Evolutionary conservation across 305 asterid genomes (phyloP).

Genomic region (Coffea humblotiana): DNA sequence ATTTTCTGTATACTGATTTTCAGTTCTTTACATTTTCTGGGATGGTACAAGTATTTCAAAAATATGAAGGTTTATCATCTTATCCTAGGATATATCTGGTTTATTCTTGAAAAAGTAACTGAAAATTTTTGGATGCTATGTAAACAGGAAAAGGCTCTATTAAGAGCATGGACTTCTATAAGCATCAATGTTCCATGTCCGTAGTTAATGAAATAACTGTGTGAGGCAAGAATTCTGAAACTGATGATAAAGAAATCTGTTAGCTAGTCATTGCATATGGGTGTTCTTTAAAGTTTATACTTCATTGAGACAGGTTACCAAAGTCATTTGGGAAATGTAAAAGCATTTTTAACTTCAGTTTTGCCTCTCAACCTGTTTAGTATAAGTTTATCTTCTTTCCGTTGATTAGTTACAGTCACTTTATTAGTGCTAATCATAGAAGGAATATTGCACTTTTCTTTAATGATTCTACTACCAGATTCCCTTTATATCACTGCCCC

Average conservation of each 20-base stretch:
- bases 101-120: neutral
- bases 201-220: neutral
- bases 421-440: neutral
- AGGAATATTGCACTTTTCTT: too few species aligned
- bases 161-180: neutral
- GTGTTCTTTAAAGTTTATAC: neutral
- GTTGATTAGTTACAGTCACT: neutral
- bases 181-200: neutral
- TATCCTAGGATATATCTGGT: neutral
- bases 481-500: neutral
- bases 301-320: neutral
- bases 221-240: neutral
- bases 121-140: neutral
- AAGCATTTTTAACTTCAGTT: neutral
- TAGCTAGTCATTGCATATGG: neutral
- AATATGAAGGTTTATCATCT: neutral
- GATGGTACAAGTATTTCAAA: neutral
- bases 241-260: neutral
- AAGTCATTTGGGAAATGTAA: neutral
- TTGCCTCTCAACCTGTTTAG: neutral
- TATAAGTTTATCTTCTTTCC: neutral
- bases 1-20: neutral
- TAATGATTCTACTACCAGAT: neutral
- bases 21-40: neutral
- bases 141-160: neutral